Evolutionary conservation across 257 asterid genomes (phyloP).

Genomic region (Fraxinus quadrangulata): DNA sequence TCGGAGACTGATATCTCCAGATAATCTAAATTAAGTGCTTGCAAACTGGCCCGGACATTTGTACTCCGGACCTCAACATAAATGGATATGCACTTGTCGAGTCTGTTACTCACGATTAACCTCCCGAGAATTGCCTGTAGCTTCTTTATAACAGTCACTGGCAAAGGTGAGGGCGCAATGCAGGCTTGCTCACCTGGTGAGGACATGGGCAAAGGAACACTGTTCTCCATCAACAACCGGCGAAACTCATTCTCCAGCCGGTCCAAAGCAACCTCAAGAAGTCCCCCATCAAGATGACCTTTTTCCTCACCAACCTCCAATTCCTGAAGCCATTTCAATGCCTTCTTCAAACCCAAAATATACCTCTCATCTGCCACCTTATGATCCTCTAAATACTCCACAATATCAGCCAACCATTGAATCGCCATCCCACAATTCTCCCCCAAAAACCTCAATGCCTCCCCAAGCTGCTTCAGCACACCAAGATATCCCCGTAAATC

Average conservation of each 20-base stretch:
- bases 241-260: conserved; percentile 73
- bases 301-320: conserved; percentile 63
- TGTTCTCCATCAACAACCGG: conserved; percentile 56
- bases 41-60: conserved; percentile 76
- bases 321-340: conserved; percentile 47
- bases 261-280: conserved; percentile 65
- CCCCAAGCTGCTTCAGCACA: conserved; percentile 75
- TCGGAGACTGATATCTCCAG: conserved; percentile 83
- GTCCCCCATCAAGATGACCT: conserved; percentile 76
- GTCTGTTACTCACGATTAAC: conserved; percentile 58
- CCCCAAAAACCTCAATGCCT: conserved; percentile 72
- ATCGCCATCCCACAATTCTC: conserved; percentile 83
- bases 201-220: conserved; percentile 71
- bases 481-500: conserved; percentile 71
- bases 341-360: conserved; percentile 61
- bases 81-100: conserved; percentile 69
- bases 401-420: conserved; percentile 90
- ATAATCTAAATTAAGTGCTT: conserved; percentile 81
- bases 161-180: conserved; percentile 76
- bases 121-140: conserved; percentile 77
- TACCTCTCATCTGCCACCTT: conserved; percentile 69
- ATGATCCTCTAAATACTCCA: conserved; percentile 82
- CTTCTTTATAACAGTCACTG: conserved; percentile 68
- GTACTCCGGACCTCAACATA: conserved; percentile 77
- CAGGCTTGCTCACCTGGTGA: conserved; percentile 57